Conservation (phyloP, 2,329 filamentous ascomycete genomes). For the Chaetothyriales sp. region DNA sequence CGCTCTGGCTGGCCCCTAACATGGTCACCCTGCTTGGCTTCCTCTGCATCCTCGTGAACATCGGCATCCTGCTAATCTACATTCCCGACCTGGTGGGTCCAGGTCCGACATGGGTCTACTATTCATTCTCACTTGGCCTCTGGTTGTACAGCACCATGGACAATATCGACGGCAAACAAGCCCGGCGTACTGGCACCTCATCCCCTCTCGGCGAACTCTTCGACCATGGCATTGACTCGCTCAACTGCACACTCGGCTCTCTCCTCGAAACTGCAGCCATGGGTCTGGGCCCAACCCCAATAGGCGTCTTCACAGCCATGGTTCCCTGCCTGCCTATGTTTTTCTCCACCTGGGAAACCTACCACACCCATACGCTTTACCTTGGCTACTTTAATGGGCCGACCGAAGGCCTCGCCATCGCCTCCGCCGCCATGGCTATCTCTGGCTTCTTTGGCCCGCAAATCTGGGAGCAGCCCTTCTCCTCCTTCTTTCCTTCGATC, state of each 20-base stretch:
- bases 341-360: conserved; percentile 99
- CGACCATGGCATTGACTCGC: conserved; percentile 93
- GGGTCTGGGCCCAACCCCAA: conserved; percentile 68
- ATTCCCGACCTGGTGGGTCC: conserved; percentile 86
- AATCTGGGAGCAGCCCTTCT: conserved; percentile 68
- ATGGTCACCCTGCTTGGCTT: conserved; percentile 94
- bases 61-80: conserved; percentile 57
- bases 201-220: conserved; percentile 92
- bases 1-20: conserved; percentile 93
- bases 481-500: conserved; percentile 39
- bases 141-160: conserved; percentile 99
- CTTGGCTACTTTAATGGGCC: conserved; percentile 94
- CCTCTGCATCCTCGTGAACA: conserved; percentile 79
- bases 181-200: conserved; percentile 81
- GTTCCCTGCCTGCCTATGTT: conserved; percentile 94
- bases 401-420: conserved; percentile 85
- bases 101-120: conserved; percentile 82
- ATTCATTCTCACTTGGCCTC: conserved; percentile 83
- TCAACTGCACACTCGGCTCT: conserved; percentile 91
- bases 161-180: conserved; percentile 97
- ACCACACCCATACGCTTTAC: conserved; percentile 94
- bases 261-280: conserved; percentile 85
- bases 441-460: conserved; percentile 78
- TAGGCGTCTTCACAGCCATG: conserved; percentile 81
- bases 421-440: conserved; percentile 67